Base-by-base conservation (phyloP, 768 basidiomycete species). In the Multifurca ochricompacta region DNA sequence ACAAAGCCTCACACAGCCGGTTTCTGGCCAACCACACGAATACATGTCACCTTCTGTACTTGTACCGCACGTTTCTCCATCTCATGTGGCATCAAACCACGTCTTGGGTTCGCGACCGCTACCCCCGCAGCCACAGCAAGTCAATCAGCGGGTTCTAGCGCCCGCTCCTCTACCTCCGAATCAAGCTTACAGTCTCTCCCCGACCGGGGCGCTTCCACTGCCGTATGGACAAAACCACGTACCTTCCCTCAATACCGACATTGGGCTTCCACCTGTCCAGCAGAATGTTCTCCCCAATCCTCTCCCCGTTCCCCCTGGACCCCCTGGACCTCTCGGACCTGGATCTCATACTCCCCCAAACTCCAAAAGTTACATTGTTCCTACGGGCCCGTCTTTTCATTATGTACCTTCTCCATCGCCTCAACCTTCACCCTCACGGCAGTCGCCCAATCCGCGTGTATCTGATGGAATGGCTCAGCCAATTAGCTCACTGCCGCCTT, bases 301-400 rank as follows among this genome's bases (percentile, higher is more conserved):
- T 19, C 52, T 61, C 4, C 60, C 60, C 3, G 39, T 59, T 14
- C 60, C 60, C 14, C 60, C 60, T 47, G 60, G 60, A 35, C 60
- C 60, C 6, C 60, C 60, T 8, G 60, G 60, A 35, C 60, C 60
- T 19, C 43, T 61, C 18, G 53, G 49, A 27, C 54, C 60, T 30
- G 58, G 54, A 13, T 56, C 54, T 14, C 57, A 45, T 23, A 58
- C 47, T 19, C 52, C 48, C 6, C 36, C 46, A 6, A 51, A 49
- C 25, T 11, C 53, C 3, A 35, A 40, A 27, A 61, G 28, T 41
- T 9, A 14, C 14, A 27, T 51, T 4, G 18, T 47, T 34, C 19
- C 48, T 3, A 7, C 59, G 9, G n/a, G 36, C 44, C 36, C 59
- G 27, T 40, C 58, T 39, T 59, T 54, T 30, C 58, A 25, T 41